Conservation (phyloP, 805 yeast genomes). For the Metschnikowia rubicola region DNA sequence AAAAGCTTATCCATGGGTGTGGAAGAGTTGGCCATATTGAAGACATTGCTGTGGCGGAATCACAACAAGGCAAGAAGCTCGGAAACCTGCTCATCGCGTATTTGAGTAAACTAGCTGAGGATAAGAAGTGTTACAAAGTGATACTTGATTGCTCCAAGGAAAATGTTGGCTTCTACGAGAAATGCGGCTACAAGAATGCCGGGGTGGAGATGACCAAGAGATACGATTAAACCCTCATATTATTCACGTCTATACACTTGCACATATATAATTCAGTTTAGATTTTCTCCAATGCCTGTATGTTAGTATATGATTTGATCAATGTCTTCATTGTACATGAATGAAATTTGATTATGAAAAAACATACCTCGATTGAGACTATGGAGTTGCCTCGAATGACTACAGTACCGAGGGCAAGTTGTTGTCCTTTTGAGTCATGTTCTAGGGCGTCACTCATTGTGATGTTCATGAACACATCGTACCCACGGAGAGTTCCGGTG, state of each 20-base stretch:
- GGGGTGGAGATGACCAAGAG: conserved; percentile 70
- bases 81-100: conserved; percentile 66
- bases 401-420: conserved; percentile 59
- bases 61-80: conserved; percentile 79
- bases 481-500: conserved; percentile 81
- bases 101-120: conserved; percentile 56
- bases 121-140: conserved; percentile 76
- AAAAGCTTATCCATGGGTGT: conserved; percentile 77
- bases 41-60: conserved; percentile 76
- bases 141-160: conserved; percentile 85
- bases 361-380: conserved; percentile 62
- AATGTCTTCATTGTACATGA: too few species aligned
- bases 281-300: conserved; percentile 12
- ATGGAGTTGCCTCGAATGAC: conserved; percentile 79
- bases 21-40: conserved; percentile 92
- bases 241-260: too few species aligned
- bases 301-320: conserved; percentile 3
- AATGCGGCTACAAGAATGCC: conserved; percentile 69
- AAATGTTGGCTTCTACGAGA: conserved; percentile 81
- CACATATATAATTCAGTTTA: neutral
- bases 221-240: conserved; percentile 16
- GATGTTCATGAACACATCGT: conserved; percentile 73
- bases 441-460: conserved; percentile 73
- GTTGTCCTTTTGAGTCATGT: conserved; percentile 47
- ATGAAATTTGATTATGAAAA: neutral